Evolutionary conservation across 495 filamentous ascomycete genomes (phyloP).

Genomic region (Aspergillus kassunensis): DNA sequence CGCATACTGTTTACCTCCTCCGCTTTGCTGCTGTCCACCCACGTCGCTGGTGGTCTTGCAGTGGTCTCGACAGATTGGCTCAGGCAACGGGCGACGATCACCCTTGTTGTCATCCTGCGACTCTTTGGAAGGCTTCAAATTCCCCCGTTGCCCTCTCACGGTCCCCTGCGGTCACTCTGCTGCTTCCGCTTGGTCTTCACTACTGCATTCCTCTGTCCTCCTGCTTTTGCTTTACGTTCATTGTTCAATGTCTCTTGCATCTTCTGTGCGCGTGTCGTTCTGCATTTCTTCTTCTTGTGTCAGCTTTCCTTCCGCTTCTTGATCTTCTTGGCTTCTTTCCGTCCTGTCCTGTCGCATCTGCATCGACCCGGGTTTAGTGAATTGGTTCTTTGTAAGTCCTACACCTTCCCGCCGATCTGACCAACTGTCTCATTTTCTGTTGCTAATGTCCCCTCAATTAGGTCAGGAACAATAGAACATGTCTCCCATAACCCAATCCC

Average conservation of each 20-base stretch:
- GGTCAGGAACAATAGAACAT: constrained; percentile 38
- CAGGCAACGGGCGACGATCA: constrained; percentile 21
- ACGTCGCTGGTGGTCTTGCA: constrained; percentile 23
- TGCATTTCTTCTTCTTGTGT: constrained; percentile 19
- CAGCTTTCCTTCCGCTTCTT: constrained; percentile 20
- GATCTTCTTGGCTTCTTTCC: constrained; percentile 17
- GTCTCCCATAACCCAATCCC: constrained; percentile 32
- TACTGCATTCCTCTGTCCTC: constrained; percentile 1
- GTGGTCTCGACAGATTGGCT: constrained; percentile 27
- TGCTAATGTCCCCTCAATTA: constrained; percentile 2
- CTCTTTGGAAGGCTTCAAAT: constrained; percentile 30
- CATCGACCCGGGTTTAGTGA: constrained; percentile 1
- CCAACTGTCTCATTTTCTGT: constrained; percentile 3
- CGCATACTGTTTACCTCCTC: constrained; percentile 40
- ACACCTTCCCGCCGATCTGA: constrained; percentile 6
- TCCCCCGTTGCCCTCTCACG: constrained; percentile 24
- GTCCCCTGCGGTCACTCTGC: constrained; percentile 9
- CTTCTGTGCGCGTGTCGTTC: constrained; percentile 13
- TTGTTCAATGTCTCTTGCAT: constrained; percentile 21
- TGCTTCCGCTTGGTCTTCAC: constrained; percentile 3
- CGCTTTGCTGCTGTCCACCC: constrained; percentile 27
- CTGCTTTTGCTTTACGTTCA: constrained; percentile 4
- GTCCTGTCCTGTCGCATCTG: not conserved
- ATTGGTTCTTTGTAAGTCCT: constrained; percentile 28
- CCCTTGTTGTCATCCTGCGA: constrained; percentile 25